Conservation (phyloP, 2,329 filamentous ascomycete species). For the Gnomoniopsis smithogilvyi region DNA sequence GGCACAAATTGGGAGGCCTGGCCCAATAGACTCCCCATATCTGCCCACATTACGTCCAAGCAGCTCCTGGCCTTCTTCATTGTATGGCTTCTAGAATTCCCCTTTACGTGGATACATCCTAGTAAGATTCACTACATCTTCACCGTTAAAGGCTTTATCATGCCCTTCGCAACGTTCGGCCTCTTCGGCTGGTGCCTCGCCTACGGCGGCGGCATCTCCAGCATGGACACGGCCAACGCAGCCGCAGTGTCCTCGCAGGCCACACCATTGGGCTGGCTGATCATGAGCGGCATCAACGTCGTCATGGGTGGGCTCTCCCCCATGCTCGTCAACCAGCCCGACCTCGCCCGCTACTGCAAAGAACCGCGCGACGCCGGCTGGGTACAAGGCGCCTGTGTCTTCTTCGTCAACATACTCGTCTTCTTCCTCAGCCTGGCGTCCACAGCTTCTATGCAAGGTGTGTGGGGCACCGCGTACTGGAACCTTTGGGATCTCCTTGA, state of each 20-base stretch:
- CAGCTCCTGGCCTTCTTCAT: constrained; percentile 36
- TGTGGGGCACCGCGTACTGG: constrained; percentile 35
- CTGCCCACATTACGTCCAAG: constrained; percentile 31
- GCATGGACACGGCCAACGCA: constrained; percentile 22
- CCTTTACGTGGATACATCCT: constrained; percentile 34
- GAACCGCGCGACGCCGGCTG: constrained; percentile 28
- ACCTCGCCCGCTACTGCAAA: constrained; percentile 33
- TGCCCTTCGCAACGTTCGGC: constrained; percentile 32
- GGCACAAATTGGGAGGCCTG: constrained; percentile 29
- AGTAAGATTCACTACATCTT: constrained; percentile 33
- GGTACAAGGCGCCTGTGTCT: constrained; percentile 27
- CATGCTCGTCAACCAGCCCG: constrained; percentile 26
- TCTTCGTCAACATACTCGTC: constrained; percentile 25
- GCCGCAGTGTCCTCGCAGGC: constrained; percentile 23
- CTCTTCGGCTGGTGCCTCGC: constrained; percentile 34
- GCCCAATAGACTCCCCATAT: constrained; percentile 29
- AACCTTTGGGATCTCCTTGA: constrained; percentile 34
- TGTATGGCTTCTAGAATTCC: constrained; percentile 35
- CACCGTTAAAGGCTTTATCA: constrained; percentile 32
- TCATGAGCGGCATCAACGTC: constrained; percentile 36
- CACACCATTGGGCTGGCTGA: constrained; percentile 31
- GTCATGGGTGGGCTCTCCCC: constrained; percentile 28
- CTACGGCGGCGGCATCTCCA: constrained; percentile 23
- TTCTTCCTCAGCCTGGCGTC: constrained; percentile 28
- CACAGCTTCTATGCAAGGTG: constrained; percentile 31